A percentile compares a stretch with the other conserved stretches of the same genome.
Conservation (phyloP, 164 flowering plant genomes). For the Saururus chinensis region DNA sequence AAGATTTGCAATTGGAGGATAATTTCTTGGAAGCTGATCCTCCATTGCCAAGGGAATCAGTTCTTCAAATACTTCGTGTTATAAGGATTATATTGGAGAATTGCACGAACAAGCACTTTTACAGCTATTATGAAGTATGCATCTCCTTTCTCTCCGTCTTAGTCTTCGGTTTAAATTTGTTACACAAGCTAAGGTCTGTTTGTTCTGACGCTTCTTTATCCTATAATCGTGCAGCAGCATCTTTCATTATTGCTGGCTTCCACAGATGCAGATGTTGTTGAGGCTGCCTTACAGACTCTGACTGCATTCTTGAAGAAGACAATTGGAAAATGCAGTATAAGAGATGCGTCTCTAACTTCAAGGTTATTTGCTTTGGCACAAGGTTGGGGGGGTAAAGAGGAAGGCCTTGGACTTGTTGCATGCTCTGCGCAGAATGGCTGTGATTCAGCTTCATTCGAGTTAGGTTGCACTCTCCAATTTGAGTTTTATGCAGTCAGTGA, state of each 20-base stretch:
- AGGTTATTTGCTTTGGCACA: slow-evolving; percentile 80
- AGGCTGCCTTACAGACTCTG: slow-evolving; percentile 82
- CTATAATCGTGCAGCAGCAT: slow-evolving; percentile 56
- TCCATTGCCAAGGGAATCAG: slow-evolving; percentile 78
- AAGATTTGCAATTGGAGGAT: slow-evolving; percentile 79
- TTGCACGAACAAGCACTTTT: slow-evolving; percentile 83
- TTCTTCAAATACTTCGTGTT: slow-evolving; percentile 83
- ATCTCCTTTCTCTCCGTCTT: neutral
- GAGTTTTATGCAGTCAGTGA: slow-evolving; percentile 62
- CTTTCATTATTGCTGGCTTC: slow-evolving; percentile 79
- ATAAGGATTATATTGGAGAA: slow-evolving; percentile 80
- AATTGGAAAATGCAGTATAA: slow-evolving; percentile 54
- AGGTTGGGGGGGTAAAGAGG: slow-evolving; percentile 98
- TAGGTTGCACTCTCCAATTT: slow-evolving; percentile 85
- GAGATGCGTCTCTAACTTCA: slow-evolving; percentile 57
- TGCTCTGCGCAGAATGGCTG: slow-evolving; percentile 50
- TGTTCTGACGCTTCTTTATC: slow-evolving; percentile 2
- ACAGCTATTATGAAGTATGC: slow-evolving; percentile 77
- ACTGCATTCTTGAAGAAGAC: slow-evolving; percentile 79
- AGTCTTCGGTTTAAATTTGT: neutral
- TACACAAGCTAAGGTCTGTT: neutral
- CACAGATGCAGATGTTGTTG: slow-evolving; percentile 82
- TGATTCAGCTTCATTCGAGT: slow-evolving; percentile 42
- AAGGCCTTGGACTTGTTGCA: slow-evolving; percentile 82
- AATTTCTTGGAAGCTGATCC: slow-evolving; percentile 60